Evolutionary conservation across 805 yeast species (phyloP).

Genomic region (Starmerella tilneyi): DNA sequence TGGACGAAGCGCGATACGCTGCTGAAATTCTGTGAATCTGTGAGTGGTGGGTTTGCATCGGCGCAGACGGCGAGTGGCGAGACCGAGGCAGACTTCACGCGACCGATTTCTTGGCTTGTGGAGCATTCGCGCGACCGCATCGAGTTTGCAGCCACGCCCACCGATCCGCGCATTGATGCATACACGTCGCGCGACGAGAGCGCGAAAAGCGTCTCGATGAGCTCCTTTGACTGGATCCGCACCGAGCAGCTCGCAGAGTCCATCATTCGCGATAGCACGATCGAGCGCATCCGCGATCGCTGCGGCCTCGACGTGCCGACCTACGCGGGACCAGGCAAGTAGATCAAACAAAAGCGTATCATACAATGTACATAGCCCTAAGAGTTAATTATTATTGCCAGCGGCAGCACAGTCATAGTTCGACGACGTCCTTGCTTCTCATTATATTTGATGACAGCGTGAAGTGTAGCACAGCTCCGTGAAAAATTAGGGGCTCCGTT

Average conservation of each 20-base stretch:
- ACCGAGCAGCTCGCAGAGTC: constrained; percentile 19
- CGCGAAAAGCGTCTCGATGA: constrained; percentile 1
- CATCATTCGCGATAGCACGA: constrained; percentile 21
- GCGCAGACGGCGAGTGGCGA: constrained; percentile 8
- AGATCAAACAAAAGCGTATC: neutral
- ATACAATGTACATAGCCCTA: neutral
- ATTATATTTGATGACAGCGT: too few relatives aligned
- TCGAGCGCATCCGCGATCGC: constrained; percentile 10
- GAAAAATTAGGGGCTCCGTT: too few relatives aligned
- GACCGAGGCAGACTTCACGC: neutral
- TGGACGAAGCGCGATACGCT: constrained; percentile 22
- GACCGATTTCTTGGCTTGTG: constrained; percentile 18
- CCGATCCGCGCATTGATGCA: constrained; percentile 26
- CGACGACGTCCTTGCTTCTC: too few relatives aligned
- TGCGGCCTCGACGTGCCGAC: constrained; percentile 18
- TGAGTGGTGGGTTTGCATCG: constrained; percentile 10
- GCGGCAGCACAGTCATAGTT: too few relatives aligned
- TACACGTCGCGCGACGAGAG: constrained; percentile 25
- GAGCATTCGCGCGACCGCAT: constrained; percentile 23
- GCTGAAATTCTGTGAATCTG: constrained; percentile 17
- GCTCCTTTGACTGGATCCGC: constrained; percentile 18
- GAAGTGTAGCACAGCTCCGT: too few relatives aligned
- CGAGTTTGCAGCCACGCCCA: constrained; percentile 19
- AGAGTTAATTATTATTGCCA: neutral
- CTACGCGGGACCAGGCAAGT: neutral